Evolutionary conservation across 148 eudicot genomes (phyloP).

Genomic region (Camellia granthamiana): DNA sequence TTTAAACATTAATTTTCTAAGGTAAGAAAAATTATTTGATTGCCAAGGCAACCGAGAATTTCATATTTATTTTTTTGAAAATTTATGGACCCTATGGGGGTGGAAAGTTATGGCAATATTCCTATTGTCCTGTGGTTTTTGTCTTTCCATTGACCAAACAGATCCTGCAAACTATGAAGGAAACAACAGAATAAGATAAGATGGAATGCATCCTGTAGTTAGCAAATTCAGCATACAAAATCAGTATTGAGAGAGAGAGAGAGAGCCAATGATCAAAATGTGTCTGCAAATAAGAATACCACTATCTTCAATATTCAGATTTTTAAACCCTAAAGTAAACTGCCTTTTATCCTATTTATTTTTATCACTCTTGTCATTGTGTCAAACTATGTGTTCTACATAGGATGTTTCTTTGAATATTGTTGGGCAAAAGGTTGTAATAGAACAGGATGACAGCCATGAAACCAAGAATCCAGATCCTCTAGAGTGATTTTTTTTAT

Average conservation of each 20-base stretch:
- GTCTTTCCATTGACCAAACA: not conserved
- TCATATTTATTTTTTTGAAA: not conserved
- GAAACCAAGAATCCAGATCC: not conserved
- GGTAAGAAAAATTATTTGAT: not conserved
- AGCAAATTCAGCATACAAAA: not conserved
- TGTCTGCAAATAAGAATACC: not conserved
- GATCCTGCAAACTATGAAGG: not conserved
- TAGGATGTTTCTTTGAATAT: not conserved
- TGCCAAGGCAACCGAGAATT: not conserved
- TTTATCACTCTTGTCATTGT: not conserved
- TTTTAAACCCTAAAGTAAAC: not conserved
- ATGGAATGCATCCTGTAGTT: not conserved
- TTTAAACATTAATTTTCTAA: not conserved
- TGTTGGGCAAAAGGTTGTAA: not conserved
- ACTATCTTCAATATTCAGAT: not conserved
- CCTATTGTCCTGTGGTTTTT: not conserved
- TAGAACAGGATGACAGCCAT: not conserved
- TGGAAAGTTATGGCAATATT: not conserved
- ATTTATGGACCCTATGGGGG: not conserved
- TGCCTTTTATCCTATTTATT: not conserved
- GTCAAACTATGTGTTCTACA: not conserved
- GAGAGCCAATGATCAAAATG: not conserved
- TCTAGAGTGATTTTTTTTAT: too few relatives aligned
- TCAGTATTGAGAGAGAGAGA: constrained; percentile 5
- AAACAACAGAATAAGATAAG: not conserved